These are phyloP conservation scores for Cytospora mali DNA, from an alignment of 2,329 filamentous ascomycete genomes.

Conservation along the genomic window DNA sequence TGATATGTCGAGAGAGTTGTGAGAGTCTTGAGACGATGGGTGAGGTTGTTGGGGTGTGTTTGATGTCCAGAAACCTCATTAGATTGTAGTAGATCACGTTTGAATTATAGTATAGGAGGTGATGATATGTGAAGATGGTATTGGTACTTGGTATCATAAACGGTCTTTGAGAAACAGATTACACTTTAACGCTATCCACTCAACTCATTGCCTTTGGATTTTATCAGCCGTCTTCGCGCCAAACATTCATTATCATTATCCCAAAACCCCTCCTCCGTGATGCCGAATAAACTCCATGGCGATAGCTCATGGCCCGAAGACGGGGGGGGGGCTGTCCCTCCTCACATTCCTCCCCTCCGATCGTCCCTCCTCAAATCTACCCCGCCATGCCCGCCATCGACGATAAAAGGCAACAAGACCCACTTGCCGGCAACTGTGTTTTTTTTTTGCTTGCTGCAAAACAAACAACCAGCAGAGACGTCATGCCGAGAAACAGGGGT, in stretches of 20 bases:
- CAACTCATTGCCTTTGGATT: background rate
- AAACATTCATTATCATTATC: constrained; percentile 14
- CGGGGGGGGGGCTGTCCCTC: no score
- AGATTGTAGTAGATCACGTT: background rate
- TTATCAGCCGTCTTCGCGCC: background rate
- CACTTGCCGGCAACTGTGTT: background rate
- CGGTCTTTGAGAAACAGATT: background rate
- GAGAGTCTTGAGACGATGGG: constrained; percentile 20
- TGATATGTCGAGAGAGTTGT: constrained; percentile 24
- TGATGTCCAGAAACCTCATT: constrained; percentile 23
- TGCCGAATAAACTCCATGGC: constrained; percentile 30
- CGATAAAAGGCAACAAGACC: background rate
- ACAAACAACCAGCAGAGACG: no score
- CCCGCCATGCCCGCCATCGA: constrained; percentile 10
- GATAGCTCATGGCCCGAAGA: background rate
- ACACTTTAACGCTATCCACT: no score
- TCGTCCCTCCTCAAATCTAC: background rate
- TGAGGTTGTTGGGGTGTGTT: constrained; percentile 10
- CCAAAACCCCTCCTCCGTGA: constrained; percentile 19
- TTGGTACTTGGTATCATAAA: constrained; percentile 18
- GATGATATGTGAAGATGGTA: constrained; percentile 2
- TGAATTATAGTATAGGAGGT: constrained; percentile 1
- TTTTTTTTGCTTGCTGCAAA: no score
- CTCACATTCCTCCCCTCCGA: background rate
- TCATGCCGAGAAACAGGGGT: constrained; percentile 35